phyloP scores from a whole-genome alignment of 306 rosid species.

The Trifolium subterraneum region DNA sequence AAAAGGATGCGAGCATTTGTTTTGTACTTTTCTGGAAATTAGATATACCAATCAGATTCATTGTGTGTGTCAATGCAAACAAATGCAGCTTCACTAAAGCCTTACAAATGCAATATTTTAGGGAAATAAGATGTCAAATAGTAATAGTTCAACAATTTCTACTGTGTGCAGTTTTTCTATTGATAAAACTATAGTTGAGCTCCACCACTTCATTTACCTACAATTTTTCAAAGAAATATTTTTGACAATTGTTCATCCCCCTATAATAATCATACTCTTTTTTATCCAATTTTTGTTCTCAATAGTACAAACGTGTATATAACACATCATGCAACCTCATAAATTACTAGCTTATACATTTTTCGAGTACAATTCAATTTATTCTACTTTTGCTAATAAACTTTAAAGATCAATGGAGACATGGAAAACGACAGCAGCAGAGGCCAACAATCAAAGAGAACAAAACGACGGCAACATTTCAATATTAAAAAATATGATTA shows the following conservation, averaged over 20 bases:
- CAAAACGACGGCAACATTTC: too few species aligned
- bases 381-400: constrained; percentile 8
- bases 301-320: not conserved
- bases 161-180: not conserved
- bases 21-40: too few species aligned
- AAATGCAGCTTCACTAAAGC: too few species aligned
- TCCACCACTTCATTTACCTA: constrained; percentile 26
- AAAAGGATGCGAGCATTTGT: too few species aligned
- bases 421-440: too few species aligned
- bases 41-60: too few species aligned
- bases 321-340: constrained; percentile 23
- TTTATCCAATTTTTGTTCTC: constrained; percentile 18
- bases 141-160: constrained; percentile 4
- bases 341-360: constrained; percentile 4
- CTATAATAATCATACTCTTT: constrained; percentile 3
- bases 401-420: constrained; percentile 17
- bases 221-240: constrained; percentile 15
- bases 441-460: too few species aligned
- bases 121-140: constrained; percentile 19
- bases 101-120: too few species aligned
- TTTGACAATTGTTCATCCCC: not conserved
- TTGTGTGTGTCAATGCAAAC: too few species aligned
- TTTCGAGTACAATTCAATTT: not conserved
- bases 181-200: constrained; percentile 13
- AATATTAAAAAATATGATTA: too few species aligned